A percentile compares a stretch with the other conserved stretches of the same genome.
These are phyloP conservation scores for Zygoascus hellenicus DNA, from an alignment of 1,139 yeast genomes.

Conservation along the genomic window DNA sequence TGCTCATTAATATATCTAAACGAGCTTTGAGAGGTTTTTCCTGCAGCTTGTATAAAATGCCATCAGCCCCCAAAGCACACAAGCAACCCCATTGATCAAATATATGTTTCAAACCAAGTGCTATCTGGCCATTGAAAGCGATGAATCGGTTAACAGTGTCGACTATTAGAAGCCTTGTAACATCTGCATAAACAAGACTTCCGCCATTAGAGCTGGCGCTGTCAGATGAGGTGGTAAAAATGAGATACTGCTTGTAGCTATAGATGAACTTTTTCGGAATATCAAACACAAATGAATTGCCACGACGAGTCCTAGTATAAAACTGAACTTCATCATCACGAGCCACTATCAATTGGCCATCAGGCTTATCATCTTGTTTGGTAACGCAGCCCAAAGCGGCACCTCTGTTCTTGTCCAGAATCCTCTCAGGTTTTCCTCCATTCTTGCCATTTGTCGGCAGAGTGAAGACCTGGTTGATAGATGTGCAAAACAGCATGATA, in stretches of 20 bases:
- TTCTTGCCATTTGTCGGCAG: slow-evolving; percentile 77
- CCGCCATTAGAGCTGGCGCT: slow-evolving; percentile 4
- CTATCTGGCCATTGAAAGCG: slow-evolving; percentile 62
- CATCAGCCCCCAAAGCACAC: slow-evolving; percentile 66
- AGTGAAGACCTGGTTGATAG: slow-evolving; percentile 65
- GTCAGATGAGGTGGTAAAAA: slow-evolving; percentile 43
- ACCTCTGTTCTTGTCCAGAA: slow-evolving; percentile 60
- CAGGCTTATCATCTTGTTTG: slow-evolving; percentile 23
- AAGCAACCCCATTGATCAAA: slow-evolving; percentile 52
- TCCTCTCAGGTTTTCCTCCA: slow-evolving; percentile 57
- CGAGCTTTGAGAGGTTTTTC: slow-evolving; percentile 65
- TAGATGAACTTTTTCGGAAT: slow-evolving; percentile 52
- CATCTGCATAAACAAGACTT: slow-evolving; percentile 25
- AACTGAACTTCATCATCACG: slow-evolving; percentile 46
- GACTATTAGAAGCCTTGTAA: slow-evolving; percentile 53
- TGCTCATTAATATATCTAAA: slow-evolving; percentile 60
- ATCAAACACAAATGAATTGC: slow-evolving; percentile 54
- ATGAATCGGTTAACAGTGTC: slow-evolving; percentile 67
- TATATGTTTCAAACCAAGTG: slow-evolving; percentile 55
- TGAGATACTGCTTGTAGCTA: slow-evolving; percentile 46
- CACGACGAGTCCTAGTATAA: slow-evolving; percentile 51
- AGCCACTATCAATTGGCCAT: slow-evolving; percentile 48
- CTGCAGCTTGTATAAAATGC: slow-evolving; percentile 59
- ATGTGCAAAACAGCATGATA: slow-evolving; percentile 47
- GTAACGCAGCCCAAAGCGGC: slow-evolving; percentile 66